A percentile compares a stretch with the other conserved stretches of the same genome.
phyloP scores from a whole-genome alignment of 139 green algal genomes.

The Klebsormidium nitens region DNA sequence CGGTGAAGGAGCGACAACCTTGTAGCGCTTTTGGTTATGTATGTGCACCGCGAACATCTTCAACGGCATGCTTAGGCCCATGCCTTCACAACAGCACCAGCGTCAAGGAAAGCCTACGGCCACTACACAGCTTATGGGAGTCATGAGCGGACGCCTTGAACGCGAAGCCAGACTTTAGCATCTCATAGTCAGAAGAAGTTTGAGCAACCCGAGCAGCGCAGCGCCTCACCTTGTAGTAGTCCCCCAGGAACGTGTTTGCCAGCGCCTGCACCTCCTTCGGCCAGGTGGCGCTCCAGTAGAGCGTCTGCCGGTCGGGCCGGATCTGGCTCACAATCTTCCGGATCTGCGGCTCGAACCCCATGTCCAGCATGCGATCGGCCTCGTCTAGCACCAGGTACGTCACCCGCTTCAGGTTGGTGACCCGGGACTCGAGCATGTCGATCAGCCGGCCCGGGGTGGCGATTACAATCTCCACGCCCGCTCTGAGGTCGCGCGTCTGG shows the following conservation, averaged over 20 bases:
- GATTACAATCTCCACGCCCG: conserved; percentile 45
- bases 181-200: too few relatives aligned
- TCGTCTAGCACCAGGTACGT: conserved; percentile 88
- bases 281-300: conserved; percentile 56
- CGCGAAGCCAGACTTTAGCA: too few relatives aligned
- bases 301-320: conserved; percentile 44
- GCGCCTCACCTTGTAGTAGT: conserved; percentile 43
- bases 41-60: too few relatives aligned
- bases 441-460: conserved; percentile 48
- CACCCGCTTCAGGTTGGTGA: conserved; percentile 44
- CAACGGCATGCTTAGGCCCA: too few relatives aligned
- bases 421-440: conserved; percentile 48
- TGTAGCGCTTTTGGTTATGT: too few relatives aligned
- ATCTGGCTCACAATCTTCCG: conserved; percentile 48
- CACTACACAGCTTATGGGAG: too few relatives aligned
- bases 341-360: conserved; percentile 97
- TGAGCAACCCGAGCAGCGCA: too few relatives aligned
- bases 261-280: conserved; percentile 49
- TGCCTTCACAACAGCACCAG: too few relatives aligned
- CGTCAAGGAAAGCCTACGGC: too few relatives aligned
- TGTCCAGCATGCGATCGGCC: conserved; percentile 96
- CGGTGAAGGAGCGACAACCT: too few relatives aligned
- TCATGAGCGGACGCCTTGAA: too few relatives aligned
- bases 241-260: conserved; percentile 27
- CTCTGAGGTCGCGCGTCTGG: conserved; percentile 41